Conservation (phyloP, 1,284 basidiomycete species). For the Cryptococcus sp. region DNA sequence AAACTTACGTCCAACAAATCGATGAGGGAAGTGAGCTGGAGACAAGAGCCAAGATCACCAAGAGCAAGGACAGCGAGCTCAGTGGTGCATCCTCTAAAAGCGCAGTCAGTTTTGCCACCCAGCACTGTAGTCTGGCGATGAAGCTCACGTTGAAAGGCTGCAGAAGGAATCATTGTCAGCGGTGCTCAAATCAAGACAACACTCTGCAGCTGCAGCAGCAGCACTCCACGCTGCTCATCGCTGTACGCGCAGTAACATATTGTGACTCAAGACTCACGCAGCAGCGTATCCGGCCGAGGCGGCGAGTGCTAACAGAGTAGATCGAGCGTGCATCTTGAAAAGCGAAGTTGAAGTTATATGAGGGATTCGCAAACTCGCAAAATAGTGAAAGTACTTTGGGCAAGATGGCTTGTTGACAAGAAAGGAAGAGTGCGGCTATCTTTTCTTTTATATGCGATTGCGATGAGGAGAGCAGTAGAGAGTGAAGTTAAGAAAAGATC, state of each 20-base stretch:
- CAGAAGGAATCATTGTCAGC: not conserved
- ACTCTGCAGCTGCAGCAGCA: too few relatives aligned
- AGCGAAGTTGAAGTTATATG: too few relatives aligned
- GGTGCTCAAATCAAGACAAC: not conserved
- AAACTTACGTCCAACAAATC: slow-evolving; percentile 26
- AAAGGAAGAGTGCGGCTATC: too few relatives aligned
- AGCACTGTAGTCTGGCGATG: not conserved
- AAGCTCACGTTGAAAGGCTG: slow-evolving; percentile 18
- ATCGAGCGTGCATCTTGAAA: slow-evolving; percentile 12
- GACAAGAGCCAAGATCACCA: slow-evolving; percentile 37
- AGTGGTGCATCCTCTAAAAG: slow-evolving; percentile 30
- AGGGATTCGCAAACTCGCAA: too few relatives aligned
- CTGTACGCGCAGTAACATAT: too few relatives aligned
- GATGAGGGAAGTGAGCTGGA: slow-evolving; percentile 34
- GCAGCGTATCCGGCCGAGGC: slow-evolving; percentile 18
- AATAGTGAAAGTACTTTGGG: too few relatives aligned
- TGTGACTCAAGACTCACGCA: slow-evolving; percentile 18
- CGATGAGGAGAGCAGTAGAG: too few relatives aligned
- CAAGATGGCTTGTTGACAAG: too few relatives aligned
- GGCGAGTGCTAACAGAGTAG: slow-evolving; percentile 13
- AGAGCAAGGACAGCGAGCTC: slow-evolving; percentile 31
- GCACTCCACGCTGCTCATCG: too few relatives aligned
- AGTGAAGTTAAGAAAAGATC: too few relatives aligned
- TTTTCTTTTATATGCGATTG: too few relatives aligned
- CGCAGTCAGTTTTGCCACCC: not conserved